Conservation (phyloP, 768 basidiomycete species). For the Tricholoma saponaceum region DNA sequence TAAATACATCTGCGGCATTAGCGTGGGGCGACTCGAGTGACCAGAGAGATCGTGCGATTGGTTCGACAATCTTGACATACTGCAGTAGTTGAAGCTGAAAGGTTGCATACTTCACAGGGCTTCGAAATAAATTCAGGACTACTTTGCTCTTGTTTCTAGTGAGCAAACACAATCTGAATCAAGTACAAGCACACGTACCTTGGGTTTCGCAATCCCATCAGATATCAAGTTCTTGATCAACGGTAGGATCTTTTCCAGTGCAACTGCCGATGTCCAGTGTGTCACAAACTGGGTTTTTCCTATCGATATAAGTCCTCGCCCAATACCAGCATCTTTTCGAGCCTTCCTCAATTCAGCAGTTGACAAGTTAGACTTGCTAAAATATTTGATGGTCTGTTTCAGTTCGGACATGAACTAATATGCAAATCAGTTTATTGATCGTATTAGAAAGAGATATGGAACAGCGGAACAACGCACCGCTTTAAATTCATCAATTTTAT, state of each 20-base stretch:
- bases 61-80: conserved; percentile 23
- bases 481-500: neutral
- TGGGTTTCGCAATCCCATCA: neutral
- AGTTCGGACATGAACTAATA: neutral
- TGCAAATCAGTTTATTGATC: neutral
- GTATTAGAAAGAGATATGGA: too few relatives aligned
- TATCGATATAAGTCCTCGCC: conserved; percentile 17
- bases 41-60: conserved; percentile 13
- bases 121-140: neutral
- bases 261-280: conserved; percentile 1
- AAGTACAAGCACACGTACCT: neutral
- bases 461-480: neutral
- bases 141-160: neutral
- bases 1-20: conserved; percentile 22
- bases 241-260: conserved; percentile 11
- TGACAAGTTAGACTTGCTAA: neutral
- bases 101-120: neutral
- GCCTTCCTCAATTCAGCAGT: conserved; percentile 12
- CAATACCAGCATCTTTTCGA: conserved; percentile 6
- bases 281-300: conserved; percentile 22
- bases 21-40: conserved; percentile 8
- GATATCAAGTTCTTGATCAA: neutral
- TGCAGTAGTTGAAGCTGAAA: conserved; percentile 7
- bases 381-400: neutral
- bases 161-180: neutral